Conservation (phyloP, 2,329 filamentous ascomycete genomes). For the Pochonia chlamydosporia region DNA sequence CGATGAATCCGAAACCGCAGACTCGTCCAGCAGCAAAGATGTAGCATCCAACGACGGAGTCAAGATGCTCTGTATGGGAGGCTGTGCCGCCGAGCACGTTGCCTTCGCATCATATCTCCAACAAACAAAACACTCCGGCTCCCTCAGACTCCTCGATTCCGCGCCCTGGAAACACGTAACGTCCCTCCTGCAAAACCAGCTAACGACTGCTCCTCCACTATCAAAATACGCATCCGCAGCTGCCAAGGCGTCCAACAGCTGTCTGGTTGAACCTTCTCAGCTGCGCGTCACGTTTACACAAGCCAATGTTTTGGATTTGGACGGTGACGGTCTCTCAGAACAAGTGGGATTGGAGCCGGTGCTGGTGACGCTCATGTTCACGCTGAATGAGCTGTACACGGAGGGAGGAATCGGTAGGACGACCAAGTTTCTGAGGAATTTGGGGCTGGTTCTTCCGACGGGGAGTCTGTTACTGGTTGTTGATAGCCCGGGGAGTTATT, state of each 20-base stretch:
- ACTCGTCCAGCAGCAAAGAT: not conserved
- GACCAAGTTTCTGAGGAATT: slow-evolving; percentile 65
- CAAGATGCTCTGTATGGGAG: slow-evolving; percentile 44
- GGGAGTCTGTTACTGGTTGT: slow-evolving; percentile 75
- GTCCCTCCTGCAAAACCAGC: slow-evolving; percentile 46
- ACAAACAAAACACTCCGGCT: slow-evolving; percentile 17
- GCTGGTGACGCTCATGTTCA: slow-evolving; percentile 84
- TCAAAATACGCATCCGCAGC: slow-evolving; percentile 48
- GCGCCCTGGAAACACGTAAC: slow-evolving; percentile 70
- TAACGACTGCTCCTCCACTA: slow-evolving; percentile 46
- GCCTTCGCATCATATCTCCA: slow-evolving; percentile 43
- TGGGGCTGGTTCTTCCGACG: slow-evolving; percentile 52
- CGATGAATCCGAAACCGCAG: not conserved
- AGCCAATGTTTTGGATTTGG: slow-evolving; percentile 42
- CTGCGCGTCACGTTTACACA: slow-evolving; percentile 39
- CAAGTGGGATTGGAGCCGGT: slow-evolving; percentile 30
- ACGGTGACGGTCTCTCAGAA: slow-evolving; percentile 23
- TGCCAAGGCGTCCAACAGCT: slow-evolving; percentile 35
- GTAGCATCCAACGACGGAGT: slow-evolving; percentile 17
- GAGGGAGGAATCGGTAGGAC: slow-evolving; percentile 65
- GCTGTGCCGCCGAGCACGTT: slow-evolving; percentile 57
- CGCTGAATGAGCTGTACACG: slow-evolving; percentile 90
- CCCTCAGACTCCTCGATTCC: slow-evolving; percentile 69
- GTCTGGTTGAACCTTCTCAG: slow-evolving; percentile 34
- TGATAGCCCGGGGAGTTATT: slow-evolving; percentile 91